Percentiles rank a stretch among this genome's conserved stretches.
These are phyloP conservation scores for Fusarium zealandicum DNA, from an alignment of 2,329 filamentous ascomycete species.

Conservation along the genomic window DNA sequence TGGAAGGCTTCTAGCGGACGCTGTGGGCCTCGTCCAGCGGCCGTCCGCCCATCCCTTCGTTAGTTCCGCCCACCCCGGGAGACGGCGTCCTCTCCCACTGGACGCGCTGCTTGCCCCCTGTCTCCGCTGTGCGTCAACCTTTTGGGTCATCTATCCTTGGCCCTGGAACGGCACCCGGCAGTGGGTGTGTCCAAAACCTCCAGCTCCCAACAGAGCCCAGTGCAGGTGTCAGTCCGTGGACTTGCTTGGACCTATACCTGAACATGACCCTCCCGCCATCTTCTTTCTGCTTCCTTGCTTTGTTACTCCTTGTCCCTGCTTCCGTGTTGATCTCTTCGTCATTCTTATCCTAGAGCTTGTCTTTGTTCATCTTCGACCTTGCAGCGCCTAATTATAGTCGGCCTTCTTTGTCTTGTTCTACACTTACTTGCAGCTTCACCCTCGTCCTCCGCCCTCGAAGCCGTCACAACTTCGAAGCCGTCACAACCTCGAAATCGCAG, in stretches of 20 bases:
- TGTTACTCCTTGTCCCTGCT: slow-evolving; percentile 12
- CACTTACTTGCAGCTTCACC: slow-evolving; percentile 3
- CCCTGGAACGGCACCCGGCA: slow-evolving; percentile 27
- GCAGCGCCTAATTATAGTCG: slow-evolving; percentile 16
- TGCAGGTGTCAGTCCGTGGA: slow-evolving; percentile 14
- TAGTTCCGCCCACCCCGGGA: slow-evolving; percentile 34
- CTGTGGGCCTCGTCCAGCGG: slow-evolving; percentile 11
- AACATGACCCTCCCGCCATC: slow-evolving; percentile 21
- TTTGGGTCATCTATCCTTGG: slow-evolving; percentile 25
- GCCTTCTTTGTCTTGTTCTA: slow-evolving; percentile 10
- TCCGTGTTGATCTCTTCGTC: neutral
- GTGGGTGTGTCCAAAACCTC: slow-evolving; percentile 18
- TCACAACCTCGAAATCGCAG: slow-evolving; percentile 9
- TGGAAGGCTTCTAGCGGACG: slow-evolving; percentile 31
- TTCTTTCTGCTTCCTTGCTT: slow-evolving; percentile 14
- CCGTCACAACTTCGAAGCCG: slow-evolving; percentile 5
- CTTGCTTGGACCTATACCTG: slow-evolving; percentile 22
- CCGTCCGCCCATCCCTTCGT: slow-evolving; percentile 18
- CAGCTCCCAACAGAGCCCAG: slow-evolving; percentile 16
- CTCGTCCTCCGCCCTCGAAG: neutral
- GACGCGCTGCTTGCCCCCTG: slow-evolving; percentile 31
- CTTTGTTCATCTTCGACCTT: slow-evolving; percentile 13
- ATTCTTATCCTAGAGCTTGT: slow-evolving; percentile 1
- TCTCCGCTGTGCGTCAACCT: slow-evolving; percentile 27
- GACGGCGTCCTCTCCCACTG: slow-evolving; percentile 38